A percentile compares a stretch with the other conserved stretches of the same genome.
phyloP scores from a whole-genome alignment of 345 rosid genomes.

The Brassica rapa region DNA sequence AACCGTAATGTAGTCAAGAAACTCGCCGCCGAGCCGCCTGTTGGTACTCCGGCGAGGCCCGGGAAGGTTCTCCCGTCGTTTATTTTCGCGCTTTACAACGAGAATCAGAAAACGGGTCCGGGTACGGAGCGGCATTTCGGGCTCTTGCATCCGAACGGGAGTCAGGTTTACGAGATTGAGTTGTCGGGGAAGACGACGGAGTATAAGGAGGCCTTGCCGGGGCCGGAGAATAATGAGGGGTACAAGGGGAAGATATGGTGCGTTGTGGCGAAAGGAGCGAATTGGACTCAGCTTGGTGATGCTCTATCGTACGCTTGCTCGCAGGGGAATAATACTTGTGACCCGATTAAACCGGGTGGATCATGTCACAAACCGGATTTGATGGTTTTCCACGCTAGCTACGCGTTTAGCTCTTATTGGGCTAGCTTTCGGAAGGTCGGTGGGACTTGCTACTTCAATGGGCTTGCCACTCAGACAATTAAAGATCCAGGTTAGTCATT shows the following conservation, averaged over 20 bases:
- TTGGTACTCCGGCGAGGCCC: constrained; percentile 92
- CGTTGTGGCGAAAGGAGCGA: constrained; percentile 63
- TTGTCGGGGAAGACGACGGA: constrained; percentile 60
- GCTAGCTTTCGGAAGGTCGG: constrained; percentile 61
- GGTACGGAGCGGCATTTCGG: constrained; percentile 97
- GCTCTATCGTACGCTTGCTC: constrained; percentile 85
- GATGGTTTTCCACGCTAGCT: constrained; percentile 62
- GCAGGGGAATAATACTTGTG: constrained; percentile 87
- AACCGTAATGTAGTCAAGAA: constrained; percentile 69
- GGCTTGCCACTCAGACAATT: constrained; percentile 68
- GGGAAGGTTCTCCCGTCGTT: constrained; percentile 61
- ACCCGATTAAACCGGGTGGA: constrained; percentile 59
- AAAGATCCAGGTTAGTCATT: constrained; percentile 77
- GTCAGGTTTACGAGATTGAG: constrained; percentile 61
- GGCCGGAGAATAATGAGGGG: constrained; percentile 68
- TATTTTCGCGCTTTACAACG: constrained; percentile 77
- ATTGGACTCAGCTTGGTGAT: constrained; percentile 52
- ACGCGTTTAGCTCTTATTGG: constrained; percentile 93
- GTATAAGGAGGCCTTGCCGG: constrained; percentile 52
- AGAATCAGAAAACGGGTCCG: constrained; percentile 86
- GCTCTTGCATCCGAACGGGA: constrained; percentile 67
- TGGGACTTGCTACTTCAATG: constrained; percentile 71
- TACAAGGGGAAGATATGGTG: constrained; percentile 87
- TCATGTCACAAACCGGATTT: constrained; percentile 60
- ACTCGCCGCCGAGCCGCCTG: constrained; percentile 57